phyloP scores from a whole-genome alignment of 805 yeast genomes.

The Yamadazyma ubonensis region DNA sequence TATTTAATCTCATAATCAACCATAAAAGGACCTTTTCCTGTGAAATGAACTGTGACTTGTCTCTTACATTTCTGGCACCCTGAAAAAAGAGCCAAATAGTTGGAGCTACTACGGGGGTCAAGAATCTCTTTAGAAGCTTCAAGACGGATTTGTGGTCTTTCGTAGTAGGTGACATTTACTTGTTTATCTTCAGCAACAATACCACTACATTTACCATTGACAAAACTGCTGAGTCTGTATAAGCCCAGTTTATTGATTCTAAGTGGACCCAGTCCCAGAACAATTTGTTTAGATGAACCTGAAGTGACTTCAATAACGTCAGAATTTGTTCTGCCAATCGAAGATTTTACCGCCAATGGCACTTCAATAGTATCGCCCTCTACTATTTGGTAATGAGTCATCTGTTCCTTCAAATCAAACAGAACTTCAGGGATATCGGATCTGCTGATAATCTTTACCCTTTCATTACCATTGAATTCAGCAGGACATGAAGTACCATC shows the following conservation, averaged over 20 bases:
- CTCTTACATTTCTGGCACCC: conserved; percentile 33
- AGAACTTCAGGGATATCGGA: conserved; percentile 58
- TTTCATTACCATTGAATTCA: conserved; percentile 55
- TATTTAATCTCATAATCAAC: conserved; percentile 60
- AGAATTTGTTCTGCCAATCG: conserved; percentile 26
- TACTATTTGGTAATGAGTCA: conserved; percentile 41
- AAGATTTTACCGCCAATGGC: conserved; percentile 48
- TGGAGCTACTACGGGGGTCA: conserved; percentile 17
- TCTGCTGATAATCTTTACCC: conserved; percentile 58
- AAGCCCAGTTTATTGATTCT: conserved; percentile 11
- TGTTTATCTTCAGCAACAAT: conserved; percentile 21
- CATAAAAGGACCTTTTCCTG: conserved; percentile 66
- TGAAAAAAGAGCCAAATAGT: conserved; percentile 22
- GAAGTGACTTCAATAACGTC: conserved; percentile 35
- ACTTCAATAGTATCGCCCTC: conserved; percentile 60
- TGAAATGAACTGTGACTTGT: conserved; percentile 38
- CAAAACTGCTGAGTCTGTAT: conserved; percentile 39
- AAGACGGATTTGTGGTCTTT: conserved; percentile 24
- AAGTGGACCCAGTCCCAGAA: conserved; percentile 7
- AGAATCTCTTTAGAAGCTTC: background rate
- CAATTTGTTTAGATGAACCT: background rate
- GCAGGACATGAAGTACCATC: conserved; percentile 83
- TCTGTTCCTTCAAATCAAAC: conserved; percentile 22
- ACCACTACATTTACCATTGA: conserved; percentile 49
- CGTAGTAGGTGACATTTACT: conserved; percentile 23